These are phyloP conservation scores for Ceratocystis albifundus DNA, from an alignment of 2,329 filamentous ascomycete species.

Conservation along the genomic window DNA sequence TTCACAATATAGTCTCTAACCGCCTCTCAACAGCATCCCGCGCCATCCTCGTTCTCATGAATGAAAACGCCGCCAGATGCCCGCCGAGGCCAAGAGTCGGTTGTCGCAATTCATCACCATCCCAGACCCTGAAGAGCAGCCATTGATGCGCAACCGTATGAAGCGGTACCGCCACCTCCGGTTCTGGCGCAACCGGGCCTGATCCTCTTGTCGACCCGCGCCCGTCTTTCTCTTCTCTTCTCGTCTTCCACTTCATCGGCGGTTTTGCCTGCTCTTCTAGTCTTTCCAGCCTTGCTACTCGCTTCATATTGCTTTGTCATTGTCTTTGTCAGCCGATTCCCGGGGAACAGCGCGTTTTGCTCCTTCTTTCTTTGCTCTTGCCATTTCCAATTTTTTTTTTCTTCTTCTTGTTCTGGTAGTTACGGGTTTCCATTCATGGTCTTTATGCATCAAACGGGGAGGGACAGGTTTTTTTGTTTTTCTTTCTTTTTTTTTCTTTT, in stretches of 20 bases:
- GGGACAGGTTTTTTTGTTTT: neutral
- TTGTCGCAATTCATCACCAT: conserved; percentile 24
- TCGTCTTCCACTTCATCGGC: neutral
- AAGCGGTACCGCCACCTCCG: conserved; percentile 25
- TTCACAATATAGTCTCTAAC: neutral
- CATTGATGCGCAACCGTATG: conserved; percentile 13
- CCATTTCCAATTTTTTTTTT: too few species aligned
- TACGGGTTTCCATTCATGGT: neutral
- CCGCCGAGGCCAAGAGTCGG: conserved; percentile 26
- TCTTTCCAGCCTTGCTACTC: neutral
- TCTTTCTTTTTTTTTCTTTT: neutral
- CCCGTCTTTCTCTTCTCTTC: neutral
- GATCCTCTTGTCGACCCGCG: neutral
- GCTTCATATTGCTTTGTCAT: neutral
- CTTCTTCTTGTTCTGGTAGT: neutral
- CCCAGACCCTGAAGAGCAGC: conserved; percentile 22
- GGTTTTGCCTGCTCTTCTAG: neutral
- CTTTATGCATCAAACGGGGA: conserved; percentile 11
- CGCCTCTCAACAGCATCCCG: conserved; percentile 24
- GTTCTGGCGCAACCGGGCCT: conserved; percentile 25
- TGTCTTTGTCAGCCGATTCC: neutral
- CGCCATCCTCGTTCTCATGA: conserved; percentile 26
- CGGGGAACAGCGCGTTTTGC: conserved; percentile 8
- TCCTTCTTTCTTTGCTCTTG: neutral
- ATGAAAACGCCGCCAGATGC: conserved; percentile 26